phyloP scores from a whole-genome alignment of 345 rosid genomes.

The Bruguiera sexangula region DNA sequence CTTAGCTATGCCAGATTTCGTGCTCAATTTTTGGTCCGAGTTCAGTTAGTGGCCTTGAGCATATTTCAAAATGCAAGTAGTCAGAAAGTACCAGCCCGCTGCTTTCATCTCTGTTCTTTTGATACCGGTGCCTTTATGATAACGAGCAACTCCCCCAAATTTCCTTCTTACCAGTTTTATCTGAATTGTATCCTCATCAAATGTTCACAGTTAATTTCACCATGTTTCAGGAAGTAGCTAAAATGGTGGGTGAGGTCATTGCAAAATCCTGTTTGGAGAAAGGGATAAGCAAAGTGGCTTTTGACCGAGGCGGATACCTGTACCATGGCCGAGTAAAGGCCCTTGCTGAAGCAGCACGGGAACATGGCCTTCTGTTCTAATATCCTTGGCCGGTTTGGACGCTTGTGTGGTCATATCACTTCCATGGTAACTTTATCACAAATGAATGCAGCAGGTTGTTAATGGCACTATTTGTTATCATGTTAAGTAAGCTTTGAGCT shows the following conservation, averaged over 20 bases:
- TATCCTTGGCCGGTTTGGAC: constrained; percentile 14
- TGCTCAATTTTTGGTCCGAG: too few species aligned
- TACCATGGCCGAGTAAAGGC: constrained; percentile 90
- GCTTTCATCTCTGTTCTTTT: too few species aligned
- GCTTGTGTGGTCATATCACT: neutral
- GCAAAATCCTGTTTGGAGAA: constrained; percentile 87
- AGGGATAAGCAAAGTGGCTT: constrained; percentile 84
- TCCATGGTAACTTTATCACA: too few species aligned
- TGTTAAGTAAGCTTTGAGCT: constrained; percentile 1
- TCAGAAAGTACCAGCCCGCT: too few species aligned
- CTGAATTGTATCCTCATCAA: neutral
- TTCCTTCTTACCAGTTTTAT: neutral
- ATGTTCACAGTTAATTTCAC: neutral
- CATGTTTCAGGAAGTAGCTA: constrained; percentile 67
- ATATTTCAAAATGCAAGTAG: too few species aligned
- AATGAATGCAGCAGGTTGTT: neutral
- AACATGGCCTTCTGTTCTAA: constrained; percentile 79
- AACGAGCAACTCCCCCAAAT: too few species aligned
- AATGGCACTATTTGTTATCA: neutral
- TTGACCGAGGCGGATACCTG: constrained; percentile 87
- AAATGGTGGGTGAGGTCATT: constrained; percentile 74
- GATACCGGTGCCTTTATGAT: too few species aligned
- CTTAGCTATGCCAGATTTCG: too few species aligned
- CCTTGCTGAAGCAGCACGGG: constrained; percentile 80
- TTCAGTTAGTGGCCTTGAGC: too few species aligned